Evolutionary conservation across 2,329 filamentous ascomycete genomes (phyloP), one percentile per base, ranked within the genome.

Genomic region (Exophiala dermatitidis): DNA sequence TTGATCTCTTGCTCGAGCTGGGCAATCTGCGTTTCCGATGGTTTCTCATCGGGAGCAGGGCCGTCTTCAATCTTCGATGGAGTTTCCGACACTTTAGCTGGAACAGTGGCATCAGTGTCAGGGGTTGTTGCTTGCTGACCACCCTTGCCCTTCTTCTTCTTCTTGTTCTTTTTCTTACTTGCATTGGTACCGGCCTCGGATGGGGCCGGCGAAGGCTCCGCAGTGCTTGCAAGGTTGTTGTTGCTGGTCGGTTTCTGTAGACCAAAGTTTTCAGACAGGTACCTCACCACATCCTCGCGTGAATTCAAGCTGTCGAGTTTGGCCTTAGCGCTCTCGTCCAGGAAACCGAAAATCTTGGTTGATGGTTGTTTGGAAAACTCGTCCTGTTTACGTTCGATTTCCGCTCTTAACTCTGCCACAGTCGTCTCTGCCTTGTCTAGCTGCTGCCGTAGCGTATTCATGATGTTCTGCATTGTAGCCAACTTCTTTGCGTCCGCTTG

Each of bases 121-220:
- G 72, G 67, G 5, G 66, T 59, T 68, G 63, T 12, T 64, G 47
- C 19, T 32, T 51, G 38, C 29, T 50, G 53, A 4, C 19, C 19
- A 19, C 68, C 68, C 59, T 79, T 81, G 32, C 77, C 80, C 12
- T 80, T 82, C 74, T 90, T 91, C 71, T 84, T 86, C 78, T 94
- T 95, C 75, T 91, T 95, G 67, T 88, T 88, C 60, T 90, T 94
- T 69, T 88, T 90, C 70, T 88, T 66, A 5, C 58, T 58, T 4
- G 56, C 46, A 4, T 63, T 6, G 3, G 52, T 50, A 10, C 44
- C 47, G 5, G 62, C 61, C 37, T 66, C 64, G 10, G 60, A 53
- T 8, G 57, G 57, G 10, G 54, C 51, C 6, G 48, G 53, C 4
- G 54, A 54, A 7, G 57, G 61, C 6, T 58, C 56, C 29, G 70